Base-by-base conservation (phyloP, 108 stramenopile species). In the Cafeteria roenbergensis region DNA sequence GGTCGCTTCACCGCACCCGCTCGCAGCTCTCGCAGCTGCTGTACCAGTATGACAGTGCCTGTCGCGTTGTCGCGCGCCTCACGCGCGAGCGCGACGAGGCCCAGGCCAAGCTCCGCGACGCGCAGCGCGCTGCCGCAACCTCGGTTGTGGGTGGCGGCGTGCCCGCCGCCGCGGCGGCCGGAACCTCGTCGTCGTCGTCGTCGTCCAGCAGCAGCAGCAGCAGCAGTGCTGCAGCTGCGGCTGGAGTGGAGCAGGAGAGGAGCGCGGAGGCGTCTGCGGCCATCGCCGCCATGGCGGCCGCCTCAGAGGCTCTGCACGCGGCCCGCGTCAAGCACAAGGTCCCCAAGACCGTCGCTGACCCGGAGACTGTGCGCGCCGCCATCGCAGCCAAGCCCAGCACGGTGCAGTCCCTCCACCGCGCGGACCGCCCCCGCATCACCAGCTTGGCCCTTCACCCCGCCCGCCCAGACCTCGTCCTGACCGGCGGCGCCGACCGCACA, bases 41-140 rank as follows among this genome's bases (percentile, higher is more conserved):
- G 65, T 95, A 93, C 78, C 91, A 95, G 76, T 90, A 92, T 69
- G 94, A 95, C 78, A 91, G 91, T 20, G 90, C 91, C 24, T 84
- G 91, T 28, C 74, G 91, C 29, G 94, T 95, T 9, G 82, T 95
- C 59, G 94, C 91, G 8, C 74, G 91, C n/a, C 67, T 95, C 29
- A 65, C 75, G 22, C 65, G 64, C 67, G 94, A 95, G 78, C 75
- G 88, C n/a, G 90, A 95, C 73, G 85, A 85, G 62, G 82, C 85
- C 4, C 70, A 76, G 27, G 73, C 81, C 63, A 65, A 75, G 57
- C 67, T 50, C 28, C 28, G 20, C 25, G 51, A 36, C 28, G 69
- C 68, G 1, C 33, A 37, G 25, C 28, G 64, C 30, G 30, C 31
- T 52, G 31, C 54, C 8, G 27, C 31, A 1, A 25, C 56, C 21